phyloP scores from a whole-genome alignment of 2,329 filamentous ascomycete genomes.

The Xylogone sp. region DNA sequence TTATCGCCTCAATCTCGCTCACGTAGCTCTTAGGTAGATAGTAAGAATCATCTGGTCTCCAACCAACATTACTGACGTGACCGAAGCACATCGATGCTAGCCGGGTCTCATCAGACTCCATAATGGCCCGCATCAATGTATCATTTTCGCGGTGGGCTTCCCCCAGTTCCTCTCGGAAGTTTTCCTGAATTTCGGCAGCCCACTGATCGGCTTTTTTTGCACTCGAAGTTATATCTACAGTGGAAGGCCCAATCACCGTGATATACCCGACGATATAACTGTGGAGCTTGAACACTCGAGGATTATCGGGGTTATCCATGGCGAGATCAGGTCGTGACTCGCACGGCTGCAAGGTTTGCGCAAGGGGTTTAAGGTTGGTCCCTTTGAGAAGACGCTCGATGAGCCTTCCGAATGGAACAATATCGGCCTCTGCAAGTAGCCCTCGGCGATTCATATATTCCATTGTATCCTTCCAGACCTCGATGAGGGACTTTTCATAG shows the following conservation, averaged over 20 bases:
- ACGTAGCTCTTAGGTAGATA: background rate
- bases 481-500: constrained; percentile 20
- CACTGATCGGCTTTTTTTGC: background rate
- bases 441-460: constrained; percentile 15
- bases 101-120: background rate
- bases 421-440: background rate
- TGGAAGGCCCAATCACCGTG: background rate
- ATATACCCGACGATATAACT: background rate
- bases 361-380: background rate
- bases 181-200: background rate
- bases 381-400: constrained; percentile 5
- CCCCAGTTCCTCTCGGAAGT: background rate
- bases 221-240: background rate
- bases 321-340: background rate
- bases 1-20: background rate
- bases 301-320: background rate
- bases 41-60: background rate
- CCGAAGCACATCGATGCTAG: background rate
- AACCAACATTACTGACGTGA: background rate
- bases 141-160: background rate
- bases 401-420: constrained; percentile 5
- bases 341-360: background rate
- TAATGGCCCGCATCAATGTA: background rate
- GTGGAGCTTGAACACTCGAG: background rate
- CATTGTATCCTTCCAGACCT: constrained; percentile 27